Evolutionary conservation across 2,329 filamentous ascomycete species (phyloP).

Genomic region (Geosmithia morbida): DNA sequence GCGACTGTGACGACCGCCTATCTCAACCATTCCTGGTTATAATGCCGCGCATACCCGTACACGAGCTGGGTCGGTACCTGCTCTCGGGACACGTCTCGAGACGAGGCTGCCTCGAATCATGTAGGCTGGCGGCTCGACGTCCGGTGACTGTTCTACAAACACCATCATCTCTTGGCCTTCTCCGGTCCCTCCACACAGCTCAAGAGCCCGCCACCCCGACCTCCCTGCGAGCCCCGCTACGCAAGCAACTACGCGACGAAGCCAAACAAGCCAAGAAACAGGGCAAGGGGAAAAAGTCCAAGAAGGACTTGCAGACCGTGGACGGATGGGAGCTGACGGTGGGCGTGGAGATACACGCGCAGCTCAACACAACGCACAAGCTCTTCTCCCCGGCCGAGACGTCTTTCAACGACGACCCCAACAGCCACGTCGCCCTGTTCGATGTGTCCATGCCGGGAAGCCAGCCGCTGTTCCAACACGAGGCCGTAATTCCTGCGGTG

Average conservation of each 20-base stretch:
- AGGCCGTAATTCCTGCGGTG: constrained; percentile 75
- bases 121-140: constrained; percentile 3
- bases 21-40: background rate
- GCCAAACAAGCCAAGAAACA: constrained; percentile 57
- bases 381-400: constrained; percentile 68
- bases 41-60: constrained; percentile 29
- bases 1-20: background rate
- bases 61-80: constrained; percentile 32
- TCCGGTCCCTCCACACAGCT: constrained; percentile 17
- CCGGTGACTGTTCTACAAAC: background rate
- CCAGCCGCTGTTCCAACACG: constrained; percentile 73
- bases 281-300: constrained; percentile 30
- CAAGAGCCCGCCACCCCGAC: constrained; percentile 10
- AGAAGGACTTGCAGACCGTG: constrained; percentile 33
- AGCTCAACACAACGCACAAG: constrained; percentile 79
- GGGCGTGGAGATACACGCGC: constrained; percentile 93
- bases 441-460: constrained; percentile 82
- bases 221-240: constrained; percentile 33
- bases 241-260: constrained; percentile 60
- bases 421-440: constrained; percentile 79
- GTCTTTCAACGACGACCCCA: constrained; percentile 54
- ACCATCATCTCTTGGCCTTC: constrained; percentile 2
- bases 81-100: constrained; percentile 27
- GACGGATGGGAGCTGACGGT: constrained; percentile 84
- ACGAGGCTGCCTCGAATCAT: constrained; percentile 22